Conservation (phyloP, 345 rosid genomes). For the Euphorbia peplus region DNA sequence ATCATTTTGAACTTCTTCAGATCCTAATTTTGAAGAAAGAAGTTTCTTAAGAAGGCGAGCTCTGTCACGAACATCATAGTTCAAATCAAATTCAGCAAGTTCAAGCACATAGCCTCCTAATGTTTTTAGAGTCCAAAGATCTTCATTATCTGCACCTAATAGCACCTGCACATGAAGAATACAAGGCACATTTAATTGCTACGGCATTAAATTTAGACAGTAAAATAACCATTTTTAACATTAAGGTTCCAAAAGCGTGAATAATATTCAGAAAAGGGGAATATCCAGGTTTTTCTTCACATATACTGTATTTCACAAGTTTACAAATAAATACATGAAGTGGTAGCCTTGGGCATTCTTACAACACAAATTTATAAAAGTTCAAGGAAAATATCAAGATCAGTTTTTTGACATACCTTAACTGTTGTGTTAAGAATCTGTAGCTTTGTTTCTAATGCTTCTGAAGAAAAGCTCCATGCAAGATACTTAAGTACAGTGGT, state of each 20-base stretch:
- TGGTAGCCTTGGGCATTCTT: not conserved
- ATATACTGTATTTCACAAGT: not conserved
- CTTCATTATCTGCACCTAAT: constrained; percentile 44
- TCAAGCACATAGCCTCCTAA: constrained; percentile 72
- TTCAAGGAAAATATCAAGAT: not conserved
- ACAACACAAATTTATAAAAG: not conserved
- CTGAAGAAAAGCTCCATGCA: constrained; percentile 83
- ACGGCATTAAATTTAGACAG: constrained; percentile 8
- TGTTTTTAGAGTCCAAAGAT: constrained; percentile 45
- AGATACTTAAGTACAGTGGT: constrained; percentile 74
- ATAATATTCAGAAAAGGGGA: not conserved
- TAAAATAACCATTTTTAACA: constrained; percentile 13
- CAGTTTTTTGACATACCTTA: constrained; percentile 49
- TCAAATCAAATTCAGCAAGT: constrained; percentile 75
- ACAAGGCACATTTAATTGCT: constrained; percentile 10
- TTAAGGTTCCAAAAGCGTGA: not conserved
- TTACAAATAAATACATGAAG: not conserved
- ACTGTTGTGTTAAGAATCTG: constrained; percentile 73
- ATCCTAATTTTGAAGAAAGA: constrained; percentile 34
- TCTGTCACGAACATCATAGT: constrained; percentile 91
- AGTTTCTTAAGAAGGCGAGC: constrained; percentile 72
- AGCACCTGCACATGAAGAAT: constrained; percentile 49
- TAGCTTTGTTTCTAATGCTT: constrained; percentile 80
- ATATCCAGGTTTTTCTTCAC: not conserved
- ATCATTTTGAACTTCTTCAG: constrained; percentile 41